Evolutionary conservation across 192 early-diverging fungal species (phyloP), one percentile per base, ranked within the genome.

Genomic region (Coemansia pectinata): DNA sequence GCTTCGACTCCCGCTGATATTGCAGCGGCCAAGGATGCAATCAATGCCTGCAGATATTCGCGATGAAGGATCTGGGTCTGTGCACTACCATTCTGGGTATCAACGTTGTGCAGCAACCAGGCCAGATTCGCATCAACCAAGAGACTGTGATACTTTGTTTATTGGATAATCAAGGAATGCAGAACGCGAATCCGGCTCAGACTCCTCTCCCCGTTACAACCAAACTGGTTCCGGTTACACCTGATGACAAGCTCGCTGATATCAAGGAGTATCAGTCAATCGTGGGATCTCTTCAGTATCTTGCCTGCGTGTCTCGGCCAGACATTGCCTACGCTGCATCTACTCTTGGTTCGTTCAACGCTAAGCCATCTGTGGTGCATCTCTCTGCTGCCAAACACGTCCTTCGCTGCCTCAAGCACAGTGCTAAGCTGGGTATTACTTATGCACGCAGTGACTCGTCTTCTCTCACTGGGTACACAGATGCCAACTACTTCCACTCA

Each of bases 241-340:
- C 29, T 12, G 36, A 61, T n/a, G 59, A 69, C 19, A 23, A 69
- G 36, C 40, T 61, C 4, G 59, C 44, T 1, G 59, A 69, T 14
- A 41, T 39, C 41, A 25, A 27, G 38, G 12, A 63, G 33, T 70
- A 63, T 14, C 59, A 63, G 27, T 31, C 48, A 4, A 48, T 63
- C 10, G 36, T 63, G 8, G 39, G 61, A 55, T 63, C 68, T 6
- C 47, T 70, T 11, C 68, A 63, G 61, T 44, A 63, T 14, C 48
- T 70, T 2, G 60, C 48, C 25, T 34, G 59, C 10, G 38, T 63
- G 0, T 41, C 47, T 15, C 27, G 50, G 1, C 36, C 29, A 4
- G 62, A 70, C 45, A 63, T 70, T 63, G 68, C 68, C 4, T 40
- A 63, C 40, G 61, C 61, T 9, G 61, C 68, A 2, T 70, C 61